These are phyloP conservation scores for Keithomyces neogunnii DNA, from an alignment of 2,329 filamentous ascomycete genomes.

Conservation along the genomic window DNA sequence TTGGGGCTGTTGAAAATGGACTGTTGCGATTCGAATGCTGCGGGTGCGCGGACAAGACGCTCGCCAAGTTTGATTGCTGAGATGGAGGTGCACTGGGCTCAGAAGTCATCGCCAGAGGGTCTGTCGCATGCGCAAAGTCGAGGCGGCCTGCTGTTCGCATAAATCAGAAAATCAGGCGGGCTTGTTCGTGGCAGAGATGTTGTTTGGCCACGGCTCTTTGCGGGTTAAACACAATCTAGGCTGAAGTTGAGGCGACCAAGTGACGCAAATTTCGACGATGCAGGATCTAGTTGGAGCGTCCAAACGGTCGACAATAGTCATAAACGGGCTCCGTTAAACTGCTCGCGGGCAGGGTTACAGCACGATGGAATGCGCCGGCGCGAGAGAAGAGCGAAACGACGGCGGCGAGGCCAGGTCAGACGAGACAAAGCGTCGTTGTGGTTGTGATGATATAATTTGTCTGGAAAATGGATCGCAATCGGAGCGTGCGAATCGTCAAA, in stretches of 20 bases:
- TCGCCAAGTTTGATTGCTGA: conserved; percentile 14
- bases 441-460: not conserved
- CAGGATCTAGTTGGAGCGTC: too few relatives aligned
- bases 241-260: too few relatives aligned
- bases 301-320: too few relatives aligned
- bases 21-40: conserved; percentile 22
- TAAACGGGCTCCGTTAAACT: too few relatives aligned
- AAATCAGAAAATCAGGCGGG: not conserved
- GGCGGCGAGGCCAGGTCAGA: not conserved
- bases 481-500: not conserved
- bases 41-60: conserved; percentile 16
- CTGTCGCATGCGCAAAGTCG: conserved; percentile 15
- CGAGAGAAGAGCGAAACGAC: not conserved
- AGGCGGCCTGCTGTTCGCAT: not conserved
- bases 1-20: conserved; percentile 19
- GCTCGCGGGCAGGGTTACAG: not conserved
- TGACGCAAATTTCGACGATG: too few relatives aligned
- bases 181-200: not conserved
- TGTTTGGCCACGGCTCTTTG: too few relatives aligned
- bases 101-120: conserved; percentile 21
- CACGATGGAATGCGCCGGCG: conserved; percentile 5
- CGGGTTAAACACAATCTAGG: too few relatives aligned
- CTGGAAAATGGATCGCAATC: not conserved
- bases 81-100: conserved; percentile 13
- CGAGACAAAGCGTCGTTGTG: not conserved